Evolutionary conservation across 2,329 filamentous ascomycete species (phyloP), one percentile per base, ranked within the genome.

Genomic region (Pseudogymnoascus sp.): DNA sequence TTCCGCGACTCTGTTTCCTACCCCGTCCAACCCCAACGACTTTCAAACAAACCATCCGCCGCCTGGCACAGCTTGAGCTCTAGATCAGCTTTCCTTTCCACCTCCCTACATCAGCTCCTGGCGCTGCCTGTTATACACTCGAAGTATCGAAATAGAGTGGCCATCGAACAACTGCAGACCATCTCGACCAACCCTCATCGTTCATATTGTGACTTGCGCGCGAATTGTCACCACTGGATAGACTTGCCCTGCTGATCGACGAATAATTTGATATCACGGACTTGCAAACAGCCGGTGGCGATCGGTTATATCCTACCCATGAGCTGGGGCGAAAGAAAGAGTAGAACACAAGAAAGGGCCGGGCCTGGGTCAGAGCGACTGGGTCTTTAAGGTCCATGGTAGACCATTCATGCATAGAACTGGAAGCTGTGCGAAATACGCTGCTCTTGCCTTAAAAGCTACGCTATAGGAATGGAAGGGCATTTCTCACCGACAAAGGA

Each of bases 401-500:
- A 56, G 50, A 56, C 50, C 50, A 56, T 15, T 56, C 29, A 56
- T 56, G 50, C 26, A 13, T 56, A 56, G 50, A 56, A 56, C 50
- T 33, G 50, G 29, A 56, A 56, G 29, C 13, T 33, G 50, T 33
- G 17, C 50, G 50, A 33, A 56, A 56, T 56, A 56, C 50, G 10
- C 29, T 19, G 29, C 50, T 19, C 26, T 56, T 56, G n/a, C n/a
- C 10, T 33, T 33, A 26, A 19, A 33, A 19, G n/a, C 10, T 56
- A 33, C 50, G 50, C 17, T 19, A 56, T 21, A 33, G 50, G 50
- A 56, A 88, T 88, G 86, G 86, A 88, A 83, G 76, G 82, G 67
- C 83, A 84, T 69, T 85, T 85, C 71, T 72, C 80, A 56, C 77
- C 81, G 68, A 79, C 80, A 70, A 82, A 84, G 72, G 85, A 88